These are phyloP conservation scores for Mycena chlorophos DNA, from an alignment of 768 basidiomycete species.

Conservation along the genomic window DNA sequence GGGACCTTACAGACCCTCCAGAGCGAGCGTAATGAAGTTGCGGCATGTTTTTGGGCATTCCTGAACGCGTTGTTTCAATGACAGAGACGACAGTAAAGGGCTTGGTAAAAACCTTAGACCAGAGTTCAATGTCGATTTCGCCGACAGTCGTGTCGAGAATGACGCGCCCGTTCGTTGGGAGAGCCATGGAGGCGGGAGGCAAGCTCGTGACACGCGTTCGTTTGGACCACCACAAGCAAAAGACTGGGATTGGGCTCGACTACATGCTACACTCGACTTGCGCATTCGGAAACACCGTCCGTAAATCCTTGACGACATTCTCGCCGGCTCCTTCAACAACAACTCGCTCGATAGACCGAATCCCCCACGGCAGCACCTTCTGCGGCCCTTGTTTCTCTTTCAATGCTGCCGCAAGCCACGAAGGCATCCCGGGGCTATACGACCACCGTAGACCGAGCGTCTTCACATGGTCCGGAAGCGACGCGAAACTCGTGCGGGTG, in stretches of 20 bases:
- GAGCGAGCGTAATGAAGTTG: constrained; percentile 83
- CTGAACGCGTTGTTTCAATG: constrained; percentile 38
- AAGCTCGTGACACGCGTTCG: neutral
- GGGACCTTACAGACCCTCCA: constrained; percentile 71
- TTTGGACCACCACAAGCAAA: neutral
- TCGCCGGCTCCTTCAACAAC: neutral
- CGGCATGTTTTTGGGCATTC: constrained; percentile 95
- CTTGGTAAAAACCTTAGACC: constrained; percentile 68
- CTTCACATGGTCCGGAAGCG: neutral
- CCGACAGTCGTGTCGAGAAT: constrained; percentile 88
- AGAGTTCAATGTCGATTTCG: constrained; percentile 86
- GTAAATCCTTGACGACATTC: neutral
- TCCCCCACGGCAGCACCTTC: neutral
- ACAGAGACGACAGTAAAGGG: neutral
- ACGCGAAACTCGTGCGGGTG: neutral
- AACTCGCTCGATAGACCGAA: neutral
- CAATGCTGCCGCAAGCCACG: neutral
- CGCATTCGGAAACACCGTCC: neutral
- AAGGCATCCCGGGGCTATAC: neutral
- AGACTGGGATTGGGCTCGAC: neutral
- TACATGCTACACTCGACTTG: neutral
- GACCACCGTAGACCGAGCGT: neutral
- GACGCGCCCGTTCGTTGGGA: constrained; percentile 84
- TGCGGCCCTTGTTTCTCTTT: neutral
- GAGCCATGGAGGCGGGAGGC: constrained; percentile 52